Evolutionary conservation across 129 eudicot genomes (phyloP), one percentile per base, ranked within the genome.

Genomic region (Flaveria ramosissima): DNA sequence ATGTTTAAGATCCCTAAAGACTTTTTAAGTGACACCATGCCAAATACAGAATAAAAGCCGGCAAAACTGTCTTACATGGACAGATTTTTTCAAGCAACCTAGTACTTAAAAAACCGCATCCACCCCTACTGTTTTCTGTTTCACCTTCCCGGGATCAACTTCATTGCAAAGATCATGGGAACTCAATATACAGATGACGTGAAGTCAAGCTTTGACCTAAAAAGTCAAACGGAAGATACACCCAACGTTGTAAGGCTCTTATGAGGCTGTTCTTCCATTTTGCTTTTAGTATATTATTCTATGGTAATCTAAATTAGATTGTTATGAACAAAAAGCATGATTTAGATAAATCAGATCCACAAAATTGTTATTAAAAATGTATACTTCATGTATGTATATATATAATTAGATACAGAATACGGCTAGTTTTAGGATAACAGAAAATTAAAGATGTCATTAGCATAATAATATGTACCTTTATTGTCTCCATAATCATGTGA

Each of bases 131-230:
- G 50, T 56, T 59, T 68, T 69, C 70, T 57, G 62, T 84, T 72
- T 69, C 59, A 15, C 56, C 48, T 76, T 71, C 78, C 67, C 19
- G 15, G 50, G 24, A 20, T 39, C 15, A 73, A 53, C 12, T 48
- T 30, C 46, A 13, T 68, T 52, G 15, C 52, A 68, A 26, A 36
- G 30, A 61, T 7, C 55, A 87, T 87, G 92, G 89, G 77, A 71
- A 79, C 82, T 61, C 82, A 79, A 75, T 21, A 43, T 47, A 52
- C 77, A 71, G 84, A 84, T 1, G 79, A 87, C 15, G 36, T 78
- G 48, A 84, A 86, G 75, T 63, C 87, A 23, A 46, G 53, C 42
- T 59, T 24, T 51, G 68, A 56, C 20, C 41, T 13, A 23, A 70
- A 67, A 73, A 73, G 75, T 63, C 80, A 78, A 87, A 47, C 60